Percentiles rank a stretch among this genome's conserved stretches.
These are phyloP conservation scores for Oryza coarctata DNA, from an alignment of 176 grass and related monocot genomes.

Conservation along the genomic window DNA sequence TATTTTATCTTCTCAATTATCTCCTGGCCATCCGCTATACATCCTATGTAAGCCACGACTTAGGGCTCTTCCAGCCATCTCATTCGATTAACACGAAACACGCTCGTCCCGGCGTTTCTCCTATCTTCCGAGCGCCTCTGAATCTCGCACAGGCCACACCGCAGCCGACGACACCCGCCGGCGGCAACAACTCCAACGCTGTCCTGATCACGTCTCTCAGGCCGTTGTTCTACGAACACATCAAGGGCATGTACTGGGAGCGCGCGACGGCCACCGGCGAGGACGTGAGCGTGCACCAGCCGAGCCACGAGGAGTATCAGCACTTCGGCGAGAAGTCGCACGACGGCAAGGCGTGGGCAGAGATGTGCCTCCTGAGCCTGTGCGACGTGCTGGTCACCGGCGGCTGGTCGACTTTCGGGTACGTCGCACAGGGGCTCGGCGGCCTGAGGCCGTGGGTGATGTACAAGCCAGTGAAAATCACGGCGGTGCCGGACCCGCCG, in stretches of 20 bases:
- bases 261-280: constrained; percentile 29
- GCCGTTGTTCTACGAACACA: constrained; percentile 26
- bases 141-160: no score
- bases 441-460: constrained; percentile 53
- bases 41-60: no score
- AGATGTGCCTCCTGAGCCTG: constrained; percentile 49
- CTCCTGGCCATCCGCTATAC: no score
- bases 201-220: constrained; percentile 37
- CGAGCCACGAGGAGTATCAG: constrained; percentile 47
- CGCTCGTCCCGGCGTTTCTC: no score
- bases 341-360: constrained; percentile 41
- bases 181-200: neutral
- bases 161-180: neutral
- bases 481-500: constrained; percentile 43
- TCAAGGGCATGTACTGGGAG: constrained; percentile 46
- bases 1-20: no score
- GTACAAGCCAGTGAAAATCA: constrained; percentile 23
- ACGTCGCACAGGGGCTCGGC: constrained; percentile 46
- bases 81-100: no score
- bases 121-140: no score
- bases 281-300: constrained; percentile 48
- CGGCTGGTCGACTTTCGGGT: constrained; percentile 47
- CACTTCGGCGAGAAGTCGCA: constrained; percentile 22
- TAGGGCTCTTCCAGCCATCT: no score
- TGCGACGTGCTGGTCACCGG: constrained; percentile 42